Percentiles rank a stretch among this genome's conserved stretches.
Conservation (phyloP, 129 eudicot species). For the Scalesia atractyloides region DNA sequence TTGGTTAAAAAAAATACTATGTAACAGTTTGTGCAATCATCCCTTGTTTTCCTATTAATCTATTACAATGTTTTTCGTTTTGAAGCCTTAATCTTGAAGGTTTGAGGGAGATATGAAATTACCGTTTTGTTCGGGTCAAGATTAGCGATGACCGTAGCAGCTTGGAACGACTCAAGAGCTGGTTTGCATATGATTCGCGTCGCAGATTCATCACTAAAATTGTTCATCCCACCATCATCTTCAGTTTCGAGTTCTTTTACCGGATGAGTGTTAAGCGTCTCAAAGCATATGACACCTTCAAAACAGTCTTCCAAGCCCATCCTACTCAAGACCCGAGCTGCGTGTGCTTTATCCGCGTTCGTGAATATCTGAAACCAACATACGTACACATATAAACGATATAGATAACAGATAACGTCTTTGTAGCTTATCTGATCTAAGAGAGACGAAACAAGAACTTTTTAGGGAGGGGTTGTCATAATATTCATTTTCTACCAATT, state of each 20-base stretch:
- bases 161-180: constrained; percentile 68
- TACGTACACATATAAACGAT: background rate
- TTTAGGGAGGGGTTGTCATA: too few species aligned
- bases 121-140: constrained; percentile 76
- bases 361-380: constrained; percentile 65
- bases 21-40: background rate
- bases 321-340: constrained; percentile 56
- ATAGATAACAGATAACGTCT: background rate
- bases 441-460: too few species aligned
- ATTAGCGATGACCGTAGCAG: constrained; percentile 69
- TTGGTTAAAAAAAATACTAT: background rate
- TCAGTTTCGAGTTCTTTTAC: constrained; percentile 13
- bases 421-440: background rate
- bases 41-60: background rate
- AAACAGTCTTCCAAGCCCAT: constrained; percentile 87
- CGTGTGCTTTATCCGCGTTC: constrained; percentile 73
- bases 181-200: constrained; percentile 77
- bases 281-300: constrained; percentile 86
- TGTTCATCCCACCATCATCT: background rate
- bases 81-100: background rate
- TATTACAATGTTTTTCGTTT: background rate
- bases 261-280: constrained; percentile 62
- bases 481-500: too few species aligned
- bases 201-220: constrained; percentile 5
- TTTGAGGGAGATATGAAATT: constrained; percentile 15